Base-by-base conservation (phyloP, 1,139 yeast genomes). In the Candida tetrigidarum region DNA sequence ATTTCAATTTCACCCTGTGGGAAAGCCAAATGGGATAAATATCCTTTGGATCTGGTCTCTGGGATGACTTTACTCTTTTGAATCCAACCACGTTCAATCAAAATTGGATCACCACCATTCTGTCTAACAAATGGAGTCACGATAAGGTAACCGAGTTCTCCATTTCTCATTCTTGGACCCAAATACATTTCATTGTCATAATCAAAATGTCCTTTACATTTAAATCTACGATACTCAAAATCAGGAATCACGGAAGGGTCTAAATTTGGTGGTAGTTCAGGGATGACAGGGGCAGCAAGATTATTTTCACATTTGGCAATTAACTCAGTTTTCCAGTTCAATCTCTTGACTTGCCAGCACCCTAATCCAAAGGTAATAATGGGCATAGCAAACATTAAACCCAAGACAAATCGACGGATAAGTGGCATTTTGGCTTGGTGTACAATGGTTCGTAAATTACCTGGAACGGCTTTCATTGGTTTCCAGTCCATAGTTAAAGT, bases 71-170 rank as follows among this genome's bases (percentile, higher is more conserved):
- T 82, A 14, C 83, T 86, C 54, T 86, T 90, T 27, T 81, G 71
- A 39, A 93, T 83, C 96, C 98, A 93, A 6, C 99, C 99, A 54
- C 99, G 79, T 63, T 90, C 96, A 27, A 93, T 78, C 46, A 93
- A 71, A 22, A 92, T 70, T 8, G 85, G 85, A 45, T 74, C 60
- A 0, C 89, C 89, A 11, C 96, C 96, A 53, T 82, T 82, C 10
- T 81, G 71, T 49, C 96, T 80, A 22, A 82, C 77, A 58, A 93
- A 81, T 4, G 99, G 99, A 7, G 96, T 86, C 30, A 89, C 82
- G 10, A 93, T 76, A 39, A 81, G 70, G 62, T 87, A 93, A 2
- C 99, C 99, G 47, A 83, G 78, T 52, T 73, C 75, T 7, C 92
- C 96, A 51, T 89, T 83, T 51, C 78, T 76, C 47, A 87, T 74